A percentile compares a stretch with the other conserved stretches of the same genome.
phyloP scores from a whole-genome alignment of 805 yeast genomes.

The Yarrowia osloensis region DNA sequence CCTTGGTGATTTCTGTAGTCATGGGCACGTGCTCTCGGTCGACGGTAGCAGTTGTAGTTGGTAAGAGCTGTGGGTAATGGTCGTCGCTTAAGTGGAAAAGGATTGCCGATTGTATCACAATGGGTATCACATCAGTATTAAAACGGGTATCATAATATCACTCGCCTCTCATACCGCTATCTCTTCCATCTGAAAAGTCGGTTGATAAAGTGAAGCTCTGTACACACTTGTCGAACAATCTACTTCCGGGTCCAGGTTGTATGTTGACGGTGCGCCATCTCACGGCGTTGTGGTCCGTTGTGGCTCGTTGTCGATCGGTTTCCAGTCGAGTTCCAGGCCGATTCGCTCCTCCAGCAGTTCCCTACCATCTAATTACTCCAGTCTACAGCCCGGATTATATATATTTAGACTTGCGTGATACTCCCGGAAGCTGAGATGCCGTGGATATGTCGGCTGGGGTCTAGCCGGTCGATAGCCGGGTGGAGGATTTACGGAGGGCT shows the following conservation, averaged over 20 bases:
- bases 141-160: background rate
- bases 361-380: background rate
- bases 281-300: background rate
- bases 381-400: background rate
- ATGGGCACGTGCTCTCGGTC: no score
- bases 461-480: constrained; percentile 8
- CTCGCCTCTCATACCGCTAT: background rate
- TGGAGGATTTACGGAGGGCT: background rate
- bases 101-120: no score
- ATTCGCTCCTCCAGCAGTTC: background rate
- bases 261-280: background rate
- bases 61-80: background rate
- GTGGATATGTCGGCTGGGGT: background rate
- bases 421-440: constrained; percentile 11
- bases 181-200: background rate
- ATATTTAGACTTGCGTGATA: background rate
- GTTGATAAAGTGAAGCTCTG: background rate
- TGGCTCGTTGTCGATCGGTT: background rate
- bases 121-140: background rate
- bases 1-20: no score
- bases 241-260: background rate
- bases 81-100: background rate
- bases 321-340: background rate
- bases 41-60: no score
- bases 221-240: background rate